Evolutionary conservation across 129 eudicot species (phyloP), one percentile per base, ranked within the genome.

Genomic region (Pulicaria dysenterica): DNA sequence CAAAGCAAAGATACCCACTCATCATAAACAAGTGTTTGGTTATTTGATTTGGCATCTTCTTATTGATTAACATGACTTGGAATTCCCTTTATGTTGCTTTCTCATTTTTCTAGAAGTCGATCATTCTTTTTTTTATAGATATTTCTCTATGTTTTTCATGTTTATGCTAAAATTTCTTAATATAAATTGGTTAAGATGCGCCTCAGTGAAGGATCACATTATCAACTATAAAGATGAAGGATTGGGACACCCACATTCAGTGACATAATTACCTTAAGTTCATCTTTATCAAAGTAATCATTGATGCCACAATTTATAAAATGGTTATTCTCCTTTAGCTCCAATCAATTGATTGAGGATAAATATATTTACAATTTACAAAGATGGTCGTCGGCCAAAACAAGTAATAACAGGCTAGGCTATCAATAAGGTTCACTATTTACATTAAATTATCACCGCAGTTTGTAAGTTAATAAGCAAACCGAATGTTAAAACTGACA

Each of bases 1-100:
- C 54, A 80, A 74, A 80, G 73, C 73, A 62, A 62, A 68, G 69
- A 80, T 76, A 66, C 81, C 81, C 75, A 76, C 81, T 64, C 70
- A 53, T 46, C 4, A 51, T 46, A 72, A 24, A 24, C 37, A 79
- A 61, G 77, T 59, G 61, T 62, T 73, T 40, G 48, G 67, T 41
- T 68, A 55, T 65, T 63, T 69, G 72, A 70, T 46, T 49, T 81
- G 85, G 78, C 78, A 65, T 54, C 79, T 57, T 45, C 44, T 70
- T 38, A 53, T 81, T 58, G 75, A 58, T 69, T 68, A 61, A 49
- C 68, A 46, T 49, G 58, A 40, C 75, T 5, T 64, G 60, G 15
- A 70, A 77, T 76, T 47, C 16, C 48, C 49, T 45, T 65, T 39
- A 10, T 14, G 64, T 57, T 53, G 3, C 72, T 55, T 55, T 61